Base-by-base conservation (phyloP, 2,329 filamentous ascomycete genomes). In the Coniochaeta sp. region DNA sequence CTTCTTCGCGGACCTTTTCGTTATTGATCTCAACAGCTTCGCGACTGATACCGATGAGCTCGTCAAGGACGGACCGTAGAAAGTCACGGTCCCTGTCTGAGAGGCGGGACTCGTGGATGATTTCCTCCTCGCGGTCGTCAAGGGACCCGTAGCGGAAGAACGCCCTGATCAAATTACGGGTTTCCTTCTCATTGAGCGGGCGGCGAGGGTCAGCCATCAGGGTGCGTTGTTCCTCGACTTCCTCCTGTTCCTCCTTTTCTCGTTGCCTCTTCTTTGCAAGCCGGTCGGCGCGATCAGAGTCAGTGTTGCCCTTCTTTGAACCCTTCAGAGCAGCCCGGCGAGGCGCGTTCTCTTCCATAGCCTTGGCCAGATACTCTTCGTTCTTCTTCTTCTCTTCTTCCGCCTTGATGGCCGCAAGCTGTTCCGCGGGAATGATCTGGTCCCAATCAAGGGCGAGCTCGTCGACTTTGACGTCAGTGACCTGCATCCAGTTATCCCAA, bases 401-500 rank as follows among this genome's bases (percentile, higher is more conserved):
- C 0, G 87, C 88, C 72, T 96, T 96, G 74, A 98, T 89, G 62
- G 87, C 88, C 17, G 93, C 93, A 19, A 99, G 83, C 68, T 96
- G 88, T 8, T 96, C 92, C 62, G 93, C 92, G 0, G 95, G 96
- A 67, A 99, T 98, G 68, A 99, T 99, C 66, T 98, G 90, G 68
- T 99, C 95, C 95, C 95, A 99, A 66, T 96, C 92, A 28, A 98
- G 86, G 65, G 79, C 77, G 57, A 85, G 78, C 58, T 86, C 83
- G 62, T 98, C 90, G 26, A 98, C 90, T 76, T 98, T 98, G 74
- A 98, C 93, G 73, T 99, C 95, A 1, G 95, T 97, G 69, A 96
- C 96, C 70, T 98, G 92, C 77, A 99, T 87, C 74, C 98, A 99
- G 63, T 96, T 96, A 71, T 97, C 93, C 77, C 95, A 86, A 66